These are phyloP conservation scores for Pestalotiopsis sp. DNA, from an alignment of 2,329 filamentous ascomycete genomes.

Conservation along the genomic window DNA sequence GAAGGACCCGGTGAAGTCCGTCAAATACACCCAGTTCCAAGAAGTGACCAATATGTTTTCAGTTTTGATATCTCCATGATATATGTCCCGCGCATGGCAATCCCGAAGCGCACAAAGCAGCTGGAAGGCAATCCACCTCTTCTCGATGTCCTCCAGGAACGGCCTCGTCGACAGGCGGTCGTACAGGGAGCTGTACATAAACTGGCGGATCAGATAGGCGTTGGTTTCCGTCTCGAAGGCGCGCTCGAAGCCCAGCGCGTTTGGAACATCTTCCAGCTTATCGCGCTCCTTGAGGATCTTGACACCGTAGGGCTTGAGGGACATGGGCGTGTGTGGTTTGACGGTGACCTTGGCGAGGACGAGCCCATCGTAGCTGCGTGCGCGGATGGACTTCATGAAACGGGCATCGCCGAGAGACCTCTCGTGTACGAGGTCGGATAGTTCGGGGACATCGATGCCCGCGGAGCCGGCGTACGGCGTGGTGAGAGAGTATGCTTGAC, in stretches of 20 bases:
- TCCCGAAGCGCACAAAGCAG: constrained; percentile 89
- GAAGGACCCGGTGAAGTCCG: constrained; percentile 96
- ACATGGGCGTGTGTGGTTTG: constrained; percentile 84
- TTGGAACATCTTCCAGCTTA: constrained; percentile 79
- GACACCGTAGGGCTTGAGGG: constrained; percentile 77
- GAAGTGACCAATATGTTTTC: constrained; percentile 97
- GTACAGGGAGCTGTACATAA: constrained; percentile 94
- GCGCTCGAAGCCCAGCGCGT: constrained; percentile 86
- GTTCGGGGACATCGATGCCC: constrained; percentile 90
- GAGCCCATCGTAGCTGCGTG: constrained; percentile 84
- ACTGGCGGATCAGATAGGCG: constrained; percentile 92
- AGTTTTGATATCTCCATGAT: constrained; percentile 98
- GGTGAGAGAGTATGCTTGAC: constrained; percentile 93
- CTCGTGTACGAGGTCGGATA: constrained; percentile 89
- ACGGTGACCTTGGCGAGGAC: constrained; percentile 94
- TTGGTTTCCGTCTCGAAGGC: constrained; percentile 90
- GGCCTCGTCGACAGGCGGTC: constrained; percentile 95
- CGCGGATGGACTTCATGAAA: constrained; percentile 96
- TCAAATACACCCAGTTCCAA: constrained; percentile 98
- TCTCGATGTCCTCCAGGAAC: constrained; percentile 96
- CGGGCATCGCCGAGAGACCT: constrained; percentile 87
- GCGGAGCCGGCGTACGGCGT: constrained; percentile 89
- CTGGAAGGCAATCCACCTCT: constrained; percentile 98
- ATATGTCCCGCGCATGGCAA: constrained; percentile 85
- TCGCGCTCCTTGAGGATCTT: constrained; percentile 79